Base-by-base conservation (phyloP, 768 basidiomycete species). In the Rhizopogon roseolus region DNA sequence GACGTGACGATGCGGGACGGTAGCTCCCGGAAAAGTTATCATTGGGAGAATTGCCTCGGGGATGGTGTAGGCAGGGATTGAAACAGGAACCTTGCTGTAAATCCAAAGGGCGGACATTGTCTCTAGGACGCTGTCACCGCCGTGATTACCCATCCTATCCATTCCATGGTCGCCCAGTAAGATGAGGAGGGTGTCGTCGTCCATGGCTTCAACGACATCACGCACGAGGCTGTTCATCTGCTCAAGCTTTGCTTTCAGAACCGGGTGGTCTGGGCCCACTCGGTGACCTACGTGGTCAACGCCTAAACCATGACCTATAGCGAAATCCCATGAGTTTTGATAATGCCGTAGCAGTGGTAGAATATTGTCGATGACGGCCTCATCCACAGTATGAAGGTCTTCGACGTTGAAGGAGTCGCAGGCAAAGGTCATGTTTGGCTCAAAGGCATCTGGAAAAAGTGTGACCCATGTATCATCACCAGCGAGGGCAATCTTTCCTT, bases 361-460 rank as follows among this genome's bases (percentile, higher is more conserved):
- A 5, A 98, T 74, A 62, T 98, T 86, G 10, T 73, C 62, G 37
- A 90, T 86, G 53, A 98, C 94, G 7, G 96, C 96, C 49, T 88
- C 76, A 62, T 99, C 97, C 44, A 98, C 97, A 0, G 92, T 88
- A 63, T 99, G 94, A 3, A 99, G 77, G 66, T 98, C 97, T 68
- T 98, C 97, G 55, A 99, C 97, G 68, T 98, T 94, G 78, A 99
- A 98, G 0, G 94, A 97, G 69, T 97, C 95, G 65, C 84, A 98
- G 0, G 95, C 87, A 64, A 83, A 88, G 1, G 87, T 77, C 76
- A 89, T 83, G 62, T 90, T 85, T 13, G 74, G 67, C 28, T 79
- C 75, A 60, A 98, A 93, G 5, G 82, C 72, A 50, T 80, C 72
- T 0, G 95, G 92, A 64, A 94, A 99, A 11, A 95, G 81, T 1